Evolutionary conservation across 495 filamentous ascomycete genomes (phyloP).

Genomic region (Podospora tetraspora): DNA sequence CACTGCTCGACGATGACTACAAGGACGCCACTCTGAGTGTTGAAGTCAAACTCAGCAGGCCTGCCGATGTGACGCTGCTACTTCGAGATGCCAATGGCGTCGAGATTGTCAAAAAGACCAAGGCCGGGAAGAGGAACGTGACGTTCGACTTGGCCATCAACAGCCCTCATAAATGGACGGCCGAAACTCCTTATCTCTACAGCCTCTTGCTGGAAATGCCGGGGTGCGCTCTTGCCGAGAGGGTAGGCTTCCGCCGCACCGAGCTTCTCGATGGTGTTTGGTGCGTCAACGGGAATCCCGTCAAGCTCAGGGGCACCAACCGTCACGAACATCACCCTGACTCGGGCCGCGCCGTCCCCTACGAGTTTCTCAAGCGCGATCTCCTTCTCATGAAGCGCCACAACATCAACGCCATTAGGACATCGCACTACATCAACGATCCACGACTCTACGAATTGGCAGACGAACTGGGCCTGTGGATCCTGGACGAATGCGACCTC

Average conservation of each 20-base stretch:
- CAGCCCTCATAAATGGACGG: constrained; percentile 59
- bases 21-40: constrained; percentile 49
- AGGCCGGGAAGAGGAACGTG: constrained; percentile 11
- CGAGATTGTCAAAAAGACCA: constrained; percentile 20
- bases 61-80: constrained; percentile 26
- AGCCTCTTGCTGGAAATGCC: constrained; percentile 39
- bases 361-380: constrained; percentile 50
- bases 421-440: constrained; percentile 60
- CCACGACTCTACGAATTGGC: constrained; percentile 57
- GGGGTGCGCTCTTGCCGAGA: constrained; percentile 42
- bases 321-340: constrained; percentile 61
- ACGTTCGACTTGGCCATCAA: constrained; percentile 32
- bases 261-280: constrained; percentile 54
- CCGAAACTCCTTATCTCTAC: constrained; percentile 62
- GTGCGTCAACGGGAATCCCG: constrained; percentile 54
- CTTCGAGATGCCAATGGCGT: constrained; percentile 33
- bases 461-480: constrained; percentile 65
- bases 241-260: constrained; percentile 55
- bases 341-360: constrained; percentile 56
- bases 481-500: constrained; percentile 68
- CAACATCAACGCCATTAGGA: constrained; percentile 65
- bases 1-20: constrained; percentile 53
- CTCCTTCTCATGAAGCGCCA: constrained; percentile 61
- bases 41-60: constrained; percentile 36
- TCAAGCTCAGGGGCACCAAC: constrained; percentile 62